Percentiles rank a stretch among this genome's conserved stretches.
These are phyloP conservation scores for Pseudogymnoascus sp. DNA, from an alignment of 2,329 filamentous ascomycete species.

Conservation along the genomic window DNA sequence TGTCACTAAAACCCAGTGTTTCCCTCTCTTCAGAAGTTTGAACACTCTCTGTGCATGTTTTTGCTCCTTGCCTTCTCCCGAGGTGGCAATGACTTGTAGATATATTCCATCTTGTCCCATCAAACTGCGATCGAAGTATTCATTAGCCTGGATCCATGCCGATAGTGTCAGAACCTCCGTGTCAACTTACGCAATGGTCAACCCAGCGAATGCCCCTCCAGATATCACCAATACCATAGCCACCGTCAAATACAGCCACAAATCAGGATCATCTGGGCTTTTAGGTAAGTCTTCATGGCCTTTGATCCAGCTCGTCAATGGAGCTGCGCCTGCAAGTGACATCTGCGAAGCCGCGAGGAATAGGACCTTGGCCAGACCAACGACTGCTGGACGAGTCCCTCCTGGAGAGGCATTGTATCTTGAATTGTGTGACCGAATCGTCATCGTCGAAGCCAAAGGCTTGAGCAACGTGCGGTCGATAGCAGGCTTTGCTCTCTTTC, in stretches of 20 bases:
- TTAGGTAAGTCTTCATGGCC: constrained; percentile 39
- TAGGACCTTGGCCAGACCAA: constrained; percentile 46
- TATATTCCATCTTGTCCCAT: constrained; percentile 78
- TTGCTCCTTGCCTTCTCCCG: constrained; percentile 70
- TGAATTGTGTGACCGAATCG: neutral
- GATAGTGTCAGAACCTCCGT: neutral
- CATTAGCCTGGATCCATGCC: neutral
- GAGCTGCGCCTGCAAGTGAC: constrained; percentile 26
- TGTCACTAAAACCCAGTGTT: constrained; percentile 95
- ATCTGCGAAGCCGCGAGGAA: constrained; percentile 41
- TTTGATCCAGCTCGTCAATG: constrained; percentile 32
- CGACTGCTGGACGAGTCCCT: constrained; percentile 38
- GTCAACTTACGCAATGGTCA: constrained; percentile 68
- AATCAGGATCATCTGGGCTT: constrained; percentile 51
- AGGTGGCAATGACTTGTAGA: constrained; percentile 80
- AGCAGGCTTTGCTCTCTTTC: neutral
- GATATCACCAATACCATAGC: constrained; percentile 55
- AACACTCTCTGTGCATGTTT: constrained; percentile 77
- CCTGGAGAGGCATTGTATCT: constrained; percentile 4
- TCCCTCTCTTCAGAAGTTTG: constrained; percentile 71
- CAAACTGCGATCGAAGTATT: constrained; percentile 17
- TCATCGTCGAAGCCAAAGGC: neutral
- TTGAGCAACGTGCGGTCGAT: neutral
- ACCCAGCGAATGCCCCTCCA: constrained; percentile 83
- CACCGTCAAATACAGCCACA: constrained; percentile 76